Evolutionary conservation across 768 basidiomycete species (phyloP).

Genomic region (Mycena venus): DNA sequence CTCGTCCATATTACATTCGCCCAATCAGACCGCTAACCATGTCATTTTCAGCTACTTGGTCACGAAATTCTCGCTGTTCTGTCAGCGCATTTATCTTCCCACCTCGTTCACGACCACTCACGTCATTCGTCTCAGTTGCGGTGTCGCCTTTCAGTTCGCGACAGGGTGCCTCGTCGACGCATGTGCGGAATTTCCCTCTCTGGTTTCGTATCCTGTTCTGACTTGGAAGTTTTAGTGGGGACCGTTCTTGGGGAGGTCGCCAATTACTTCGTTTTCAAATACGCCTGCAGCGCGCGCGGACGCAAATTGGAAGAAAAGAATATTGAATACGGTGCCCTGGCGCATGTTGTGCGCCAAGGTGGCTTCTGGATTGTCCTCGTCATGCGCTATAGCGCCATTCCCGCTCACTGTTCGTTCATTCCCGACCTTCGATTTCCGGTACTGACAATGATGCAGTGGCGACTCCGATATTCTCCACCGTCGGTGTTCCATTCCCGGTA

Average conservation of each 20-base stretch:
- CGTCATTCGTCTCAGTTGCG: too few relatives aligned
- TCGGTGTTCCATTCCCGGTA: slow-evolving; percentile 83
- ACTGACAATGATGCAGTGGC: slow-evolving; percentile 67
- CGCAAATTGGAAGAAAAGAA: slow-evolving; percentile 75
- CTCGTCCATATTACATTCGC: neutral
- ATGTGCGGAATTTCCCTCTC: slow-evolving; percentile 66
- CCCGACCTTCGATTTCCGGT: neutral
- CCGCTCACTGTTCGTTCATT: slow-evolving; percentile 81
- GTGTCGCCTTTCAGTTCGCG: slow-evolving; percentile 68
- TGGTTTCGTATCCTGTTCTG: slow-evolving; percentile 74
- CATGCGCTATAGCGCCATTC: slow-evolving; percentile 84
- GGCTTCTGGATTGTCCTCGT: slow-evolving; percentile 88
- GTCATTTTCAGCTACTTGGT: slow-evolving; percentile 86
- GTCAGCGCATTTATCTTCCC: too few relatives aligned
- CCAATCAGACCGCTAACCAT: neutral
- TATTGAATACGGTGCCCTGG: slow-evolving; percentile 71
- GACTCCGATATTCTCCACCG: slow-evolving; percentile 88
- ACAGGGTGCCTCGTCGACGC: slow-evolving; percentile 7
- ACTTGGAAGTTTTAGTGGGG: slow-evolving; percentile 60
- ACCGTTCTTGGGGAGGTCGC: slow-evolving; percentile 89
- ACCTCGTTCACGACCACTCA: too few relatives aligned
- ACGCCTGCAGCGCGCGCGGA: slow-evolving; percentile 79
- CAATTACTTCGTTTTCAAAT: slow-evolving; percentile 90
- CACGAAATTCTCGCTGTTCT: too few relatives aligned
- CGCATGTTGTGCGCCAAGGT: slow-evolving; percentile 84